These are phyloP conservation scores for Tephrocybe rancida DNA, from an alignment of 768 basidiomycete species.

Conservation along the genomic window DNA sequence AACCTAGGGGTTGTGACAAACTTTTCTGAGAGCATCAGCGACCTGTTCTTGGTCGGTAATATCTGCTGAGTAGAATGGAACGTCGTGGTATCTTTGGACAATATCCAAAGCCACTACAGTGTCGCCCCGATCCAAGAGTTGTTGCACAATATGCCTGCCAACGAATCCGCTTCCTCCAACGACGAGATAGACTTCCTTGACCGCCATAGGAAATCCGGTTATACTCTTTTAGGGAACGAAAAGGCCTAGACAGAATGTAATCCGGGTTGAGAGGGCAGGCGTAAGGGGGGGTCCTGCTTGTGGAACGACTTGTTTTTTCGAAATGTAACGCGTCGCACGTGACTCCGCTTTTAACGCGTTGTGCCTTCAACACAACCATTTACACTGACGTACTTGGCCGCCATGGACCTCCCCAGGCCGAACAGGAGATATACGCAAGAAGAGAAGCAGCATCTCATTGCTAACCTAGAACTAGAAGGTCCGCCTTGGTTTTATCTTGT, in stretches of 20 bases:
- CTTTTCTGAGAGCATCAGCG: constrained; percentile 72
- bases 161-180: constrained; percentile 95
- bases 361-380: constrained; percentile 9
- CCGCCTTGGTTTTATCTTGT: constrained; percentile 5
- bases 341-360: constrained; percentile 28
- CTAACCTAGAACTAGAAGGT: constrained; percentile 85
- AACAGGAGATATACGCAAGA: constrained; percentile 52
- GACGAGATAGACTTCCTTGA: constrained; percentile 79
- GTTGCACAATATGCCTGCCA: constrained; percentile 89
- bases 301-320: constrained; percentile 27
- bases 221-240: background rate
- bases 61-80: constrained; percentile 88
- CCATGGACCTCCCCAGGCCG: constrained; percentile 31
- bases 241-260: constrained; percentile 4
- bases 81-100: constrained; percentile 87
- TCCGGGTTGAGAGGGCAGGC: background rate
- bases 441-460: constrained; percentile 75
- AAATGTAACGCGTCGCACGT: constrained; percentile 42
- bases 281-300: background rate
- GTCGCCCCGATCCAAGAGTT: constrained; percentile 77
- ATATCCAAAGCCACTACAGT: constrained; percentile 88
- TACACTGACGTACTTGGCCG: constrained; percentile 5
- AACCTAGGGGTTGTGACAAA: constrained; percentile 31
- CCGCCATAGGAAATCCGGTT: constrained; percentile 10
- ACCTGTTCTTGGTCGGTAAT: constrained; percentile 80